phyloP scores from a whole-genome alignment of 1,284 basidiomycete genomes.

The Flammula alnicola region DNA sequence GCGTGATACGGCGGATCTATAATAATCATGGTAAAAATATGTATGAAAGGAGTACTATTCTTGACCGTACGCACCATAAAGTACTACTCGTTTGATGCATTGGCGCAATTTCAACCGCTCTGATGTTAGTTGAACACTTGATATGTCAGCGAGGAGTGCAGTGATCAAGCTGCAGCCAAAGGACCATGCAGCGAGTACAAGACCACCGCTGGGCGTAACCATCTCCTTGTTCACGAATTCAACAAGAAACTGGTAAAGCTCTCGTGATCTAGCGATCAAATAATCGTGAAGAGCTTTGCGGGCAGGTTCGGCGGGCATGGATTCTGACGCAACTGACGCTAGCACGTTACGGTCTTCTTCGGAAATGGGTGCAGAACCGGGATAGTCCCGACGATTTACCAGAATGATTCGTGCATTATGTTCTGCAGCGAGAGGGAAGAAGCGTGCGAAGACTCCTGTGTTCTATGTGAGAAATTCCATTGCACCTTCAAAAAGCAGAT shows the following conservation, averaged over 20 bases:
- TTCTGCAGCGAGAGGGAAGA: conserved; percentile 6
- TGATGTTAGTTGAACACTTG: conserved; percentile 1
- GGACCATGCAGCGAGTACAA: conserved; percentile 11
- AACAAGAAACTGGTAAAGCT: conserved; percentile 9
- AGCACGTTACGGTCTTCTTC: conserved; percentile 11
- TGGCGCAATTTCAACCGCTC: conserved; percentile 1
- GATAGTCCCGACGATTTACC: conserved; percentile 13
- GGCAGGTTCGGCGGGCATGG: conserved; percentile 8
- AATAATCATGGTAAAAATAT: neutral
- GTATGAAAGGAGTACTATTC: neutral
- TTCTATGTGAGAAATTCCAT: neutral
- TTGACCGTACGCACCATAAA: conserved; percentile 6
- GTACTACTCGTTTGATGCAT: conserved; percentile 5
- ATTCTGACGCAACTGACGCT: conserved; percentile 4
- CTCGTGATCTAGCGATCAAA: conserved; percentile 7
- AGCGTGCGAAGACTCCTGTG: conserved; percentile 6
- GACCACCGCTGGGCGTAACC: conserved; percentile 5
- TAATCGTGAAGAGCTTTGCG: conserved; percentile 8
- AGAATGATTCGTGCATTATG: conserved; percentile 9
- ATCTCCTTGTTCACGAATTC: conserved; percentile 12
- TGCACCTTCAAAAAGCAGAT: neutral
- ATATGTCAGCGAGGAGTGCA: conserved; percentile 8
- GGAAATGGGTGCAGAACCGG: conserved; percentile 10
- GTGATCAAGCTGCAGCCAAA: conserved; percentile 10
- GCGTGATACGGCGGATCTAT: conserved; percentile 10